These are phyloP conservation scores for Thyridium curvatum DNA, from an alignment of 2,329 filamentous ascomycete species.

Conservation along the genomic window DNA sequence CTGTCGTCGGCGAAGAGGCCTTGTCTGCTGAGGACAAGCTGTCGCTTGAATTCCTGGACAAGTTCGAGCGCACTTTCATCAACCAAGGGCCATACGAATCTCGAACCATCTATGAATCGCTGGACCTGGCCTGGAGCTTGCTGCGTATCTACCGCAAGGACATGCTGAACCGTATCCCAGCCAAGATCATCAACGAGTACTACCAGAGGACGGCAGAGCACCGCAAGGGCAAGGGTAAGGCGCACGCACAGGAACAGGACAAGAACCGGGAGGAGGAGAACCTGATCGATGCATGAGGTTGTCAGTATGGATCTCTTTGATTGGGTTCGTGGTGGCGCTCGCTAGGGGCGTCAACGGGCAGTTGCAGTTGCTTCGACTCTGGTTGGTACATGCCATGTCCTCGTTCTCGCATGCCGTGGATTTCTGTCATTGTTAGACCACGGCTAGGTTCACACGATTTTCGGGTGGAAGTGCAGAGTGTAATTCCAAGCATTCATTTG, in stretches of 20 bases:
- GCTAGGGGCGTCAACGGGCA: too few species aligned
- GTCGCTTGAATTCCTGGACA: slow-evolving; percentile 96
- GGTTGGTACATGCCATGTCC: too few species aligned
- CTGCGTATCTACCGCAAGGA: slow-evolving; percentile 98
- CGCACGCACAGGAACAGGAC: slow-evolving; percentile 38
- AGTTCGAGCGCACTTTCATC: slow-evolving; percentile 96
- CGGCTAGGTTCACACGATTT: not conserved
- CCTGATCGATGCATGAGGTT: slow-evolving; percentile 50
- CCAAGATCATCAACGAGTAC: slow-evolving; percentile 77
- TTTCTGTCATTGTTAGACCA: too few species aligned
- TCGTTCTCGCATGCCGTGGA: too few species aligned
- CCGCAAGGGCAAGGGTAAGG: slow-evolving; percentile 57
- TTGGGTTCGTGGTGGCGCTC: slow-evolving; percentile 2
- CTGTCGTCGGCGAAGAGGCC: slow-evolving; percentile 96
- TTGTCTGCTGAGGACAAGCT: slow-evolving; percentile 95
- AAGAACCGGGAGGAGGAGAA: slow-evolving; percentile 44
- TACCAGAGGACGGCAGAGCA: slow-evolving; percentile 64
- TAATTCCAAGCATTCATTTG: slow-evolving; percentile 5
- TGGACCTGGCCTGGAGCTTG: slow-evolving; percentile 94
- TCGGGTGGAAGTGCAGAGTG: slow-evolving; percentile 5
- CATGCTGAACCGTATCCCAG: slow-evolving; percentile 87
- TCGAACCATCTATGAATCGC: slow-evolving; percentile 83
- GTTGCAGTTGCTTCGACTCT: too few species aligned
- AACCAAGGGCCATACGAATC: slow-evolving; percentile 87
- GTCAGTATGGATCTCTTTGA: slow-evolving; percentile 14